Base-by-base conservation (phyloP, 2,329 filamentous ascomycete species). In the Cercospora canescens region DNA sequence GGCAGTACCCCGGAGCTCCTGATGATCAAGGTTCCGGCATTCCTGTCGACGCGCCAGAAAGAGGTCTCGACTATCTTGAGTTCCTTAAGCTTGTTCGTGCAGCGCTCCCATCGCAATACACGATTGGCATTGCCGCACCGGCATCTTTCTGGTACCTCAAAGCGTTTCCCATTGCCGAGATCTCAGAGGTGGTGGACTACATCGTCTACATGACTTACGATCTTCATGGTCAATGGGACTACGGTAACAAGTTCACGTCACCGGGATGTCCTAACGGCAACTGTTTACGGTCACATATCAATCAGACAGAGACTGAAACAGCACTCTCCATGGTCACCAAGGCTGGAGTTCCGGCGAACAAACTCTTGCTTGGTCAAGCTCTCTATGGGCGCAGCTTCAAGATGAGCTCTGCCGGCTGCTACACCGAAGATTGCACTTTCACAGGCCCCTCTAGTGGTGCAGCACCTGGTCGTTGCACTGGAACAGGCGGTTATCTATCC, bases 211-310 rank as follows among this genome's bases (percentile, higher is more conserved):
- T 60, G 58, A 60, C 58, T n/a, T 77, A 78, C 54, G 74, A 77
- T 56, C 61, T 82, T 52, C 77, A 81, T 2, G 73, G 68, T 3
- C 76, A 80, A 34, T 81, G 79, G 79, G 79, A 81, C 64, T 74
- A 71, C 21, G 73, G 70, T 35, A 82, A 80, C 64, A 58, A 68
- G 2, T 76, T 57, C 45, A 52, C 76, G 0, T 62, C 59, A 6
- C 34, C 67, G 3, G 78, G 76, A 6, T 82, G 80, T 61, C 18
- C 55, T 1, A 60, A 55, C 16, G 75, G 74, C 3, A 70, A 75
- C 32, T 77, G 74, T 60, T 54, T 76, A 1, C 71, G 80, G 1
- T 74, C 69, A 2, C 76, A 80, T 45, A 60, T 70, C 45, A 74
- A 74, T 62, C 60, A 67, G 11, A 74, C 71, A 11, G 71, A 74